A percentile compares a stretch with the other conserved stretches of the same genome.
Conservation (phyloP, 805 yeast species). For the Candida sanyiensis region DNA sequence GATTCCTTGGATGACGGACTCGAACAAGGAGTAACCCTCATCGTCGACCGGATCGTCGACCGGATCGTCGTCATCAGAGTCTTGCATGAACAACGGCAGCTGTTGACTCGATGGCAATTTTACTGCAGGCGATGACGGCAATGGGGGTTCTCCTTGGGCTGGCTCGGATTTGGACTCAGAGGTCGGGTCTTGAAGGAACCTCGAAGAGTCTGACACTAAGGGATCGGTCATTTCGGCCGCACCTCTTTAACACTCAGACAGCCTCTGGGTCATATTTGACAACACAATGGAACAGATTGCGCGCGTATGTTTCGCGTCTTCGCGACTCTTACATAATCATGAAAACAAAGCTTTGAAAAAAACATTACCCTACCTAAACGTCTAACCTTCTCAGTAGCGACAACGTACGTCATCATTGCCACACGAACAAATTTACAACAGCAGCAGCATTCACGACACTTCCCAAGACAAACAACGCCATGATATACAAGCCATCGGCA, state of each 20-base stretch:
- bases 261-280: not conserved
- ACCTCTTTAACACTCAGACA: too few relatives aligned
- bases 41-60: conserved; percentile 10
- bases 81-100: conserved; percentile 11
- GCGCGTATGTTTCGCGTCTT: too few relatives aligned
- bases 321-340: too few relatives aligned
- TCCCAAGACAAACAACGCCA: not conserved
- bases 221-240: too few relatives aligned
- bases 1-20: conserved; percentile 30
- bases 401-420: too few relatives aligned
- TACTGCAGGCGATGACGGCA: conserved; percentile 5
- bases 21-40: conserved; percentile 23
- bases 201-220: conserved; percentile 9
- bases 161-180: not conserved
- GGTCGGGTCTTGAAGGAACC: conserved; percentile 16
- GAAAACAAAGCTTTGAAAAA: too few relatives aligned
- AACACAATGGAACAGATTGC: not conserved
- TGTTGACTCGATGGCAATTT: not conserved
- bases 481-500: not conserved
- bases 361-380: too few relatives aligned
- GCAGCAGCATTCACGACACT: too few relatives aligned
- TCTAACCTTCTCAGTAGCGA: too few relatives aligned
- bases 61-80: conserved; percentile 16
- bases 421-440: too few relatives aligned
- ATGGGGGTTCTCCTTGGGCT: not conserved